Conservation (phyloP, 2,329 filamentous ascomycete species). For the Colletotrichum cereale region DNA sequence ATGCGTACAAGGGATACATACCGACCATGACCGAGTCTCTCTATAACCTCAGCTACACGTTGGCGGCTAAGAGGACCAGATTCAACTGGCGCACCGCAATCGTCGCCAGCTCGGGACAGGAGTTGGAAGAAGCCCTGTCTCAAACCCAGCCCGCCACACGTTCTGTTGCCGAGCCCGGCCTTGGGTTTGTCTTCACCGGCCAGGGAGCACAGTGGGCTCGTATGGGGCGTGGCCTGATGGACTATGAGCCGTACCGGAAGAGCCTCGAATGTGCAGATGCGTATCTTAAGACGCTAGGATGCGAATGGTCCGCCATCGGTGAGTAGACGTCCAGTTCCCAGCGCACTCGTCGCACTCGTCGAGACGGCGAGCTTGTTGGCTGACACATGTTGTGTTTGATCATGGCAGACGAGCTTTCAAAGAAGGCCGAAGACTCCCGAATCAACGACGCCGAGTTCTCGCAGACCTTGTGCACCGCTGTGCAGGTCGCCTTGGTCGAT, state of each 20-base stretch:
- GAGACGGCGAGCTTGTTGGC: conserved; percentile 6
- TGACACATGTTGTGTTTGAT: conserved; percentile 43
- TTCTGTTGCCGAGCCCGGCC: conserved; percentile 1
- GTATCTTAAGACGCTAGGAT: conserved; percentile 49
- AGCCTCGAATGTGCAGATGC: conserved; percentile 51
- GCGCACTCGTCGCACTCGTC: neutral
- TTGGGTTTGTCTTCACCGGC: conserved; percentile 49
- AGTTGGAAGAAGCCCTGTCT: neutral
- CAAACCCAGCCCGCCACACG: conserved; percentile 3
- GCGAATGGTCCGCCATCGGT: conserved; percentile 50
- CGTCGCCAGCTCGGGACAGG: conserved; percentile 5
- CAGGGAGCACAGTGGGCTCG: conserved; percentile 46
- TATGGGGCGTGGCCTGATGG: conserved; percentile 41
- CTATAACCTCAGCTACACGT: conserved; percentile 33
- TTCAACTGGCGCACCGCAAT: conserved; percentile 16
- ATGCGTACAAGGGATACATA: conserved; percentile 45
- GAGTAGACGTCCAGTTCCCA: conserved; percentile 24
- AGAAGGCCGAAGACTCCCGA: conserved; percentile 40
- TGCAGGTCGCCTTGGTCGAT: conserved; percentile 57
- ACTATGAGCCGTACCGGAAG: conserved; percentile 54
- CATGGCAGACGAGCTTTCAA: conserved; percentile 45
- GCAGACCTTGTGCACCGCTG: conserved; percentile 57
- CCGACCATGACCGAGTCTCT: conserved; percentile 16
- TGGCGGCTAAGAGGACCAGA: neutral
- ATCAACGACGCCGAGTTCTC: conserved; percentile 34